Conservation (phyloP, 805 yeast genomes). For the Metschnikowia vanudenii region DNA sequence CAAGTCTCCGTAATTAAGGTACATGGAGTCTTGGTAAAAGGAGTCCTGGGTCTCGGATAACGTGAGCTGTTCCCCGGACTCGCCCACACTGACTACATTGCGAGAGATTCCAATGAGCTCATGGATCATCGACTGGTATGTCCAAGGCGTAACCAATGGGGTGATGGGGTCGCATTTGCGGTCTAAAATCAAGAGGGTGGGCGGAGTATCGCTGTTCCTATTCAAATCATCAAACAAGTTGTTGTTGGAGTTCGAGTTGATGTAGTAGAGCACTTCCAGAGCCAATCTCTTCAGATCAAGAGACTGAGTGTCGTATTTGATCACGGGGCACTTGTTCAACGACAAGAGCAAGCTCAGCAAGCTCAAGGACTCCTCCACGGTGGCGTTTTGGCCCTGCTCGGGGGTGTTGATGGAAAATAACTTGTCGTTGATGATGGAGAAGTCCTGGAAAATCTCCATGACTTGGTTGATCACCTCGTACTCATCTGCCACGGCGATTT, state of each 20-base stretch:
- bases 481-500: constrained; percentile 88
- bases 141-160: constrained; percentile 93
- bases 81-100: constrained; percentile 70
- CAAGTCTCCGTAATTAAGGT: constrained; percentile 88
- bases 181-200: constrained; percentile 74
- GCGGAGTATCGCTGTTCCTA: constrained; percentile 61
- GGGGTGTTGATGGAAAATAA: constrained; percentile 46
- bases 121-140: constrained; percentile 96
- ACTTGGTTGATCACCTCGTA: constrained; percentile 74
- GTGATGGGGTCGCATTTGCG: constrained; percentile 90
- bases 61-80: constrained; percentile 47
- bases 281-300: constrained; percentile 64
- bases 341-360: constrained; percentile 64
- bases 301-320: constrained; percentile 74
- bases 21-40: constrained; percentile 80
- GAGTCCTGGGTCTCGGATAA: constrained; percentile 64
- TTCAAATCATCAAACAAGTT: constrained; percentile 66
- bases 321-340: constrained; percentile 71
- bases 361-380: constrained; percentile 35
- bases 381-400: constrained; percentile 38
- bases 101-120: constrained; percentile 81
- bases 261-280: constrained; percentile 57
- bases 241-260: constrained; percentile 52
- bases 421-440: constrained; percentile 67
- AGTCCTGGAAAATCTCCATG: constrained; percentile 84